A percentile compares a stretch with the other conserved stretches of the same genome.
phyloP scores from a whole-genome alignment of 805 yeast species.

The Myxozyma vanderwaltii region DNA sequence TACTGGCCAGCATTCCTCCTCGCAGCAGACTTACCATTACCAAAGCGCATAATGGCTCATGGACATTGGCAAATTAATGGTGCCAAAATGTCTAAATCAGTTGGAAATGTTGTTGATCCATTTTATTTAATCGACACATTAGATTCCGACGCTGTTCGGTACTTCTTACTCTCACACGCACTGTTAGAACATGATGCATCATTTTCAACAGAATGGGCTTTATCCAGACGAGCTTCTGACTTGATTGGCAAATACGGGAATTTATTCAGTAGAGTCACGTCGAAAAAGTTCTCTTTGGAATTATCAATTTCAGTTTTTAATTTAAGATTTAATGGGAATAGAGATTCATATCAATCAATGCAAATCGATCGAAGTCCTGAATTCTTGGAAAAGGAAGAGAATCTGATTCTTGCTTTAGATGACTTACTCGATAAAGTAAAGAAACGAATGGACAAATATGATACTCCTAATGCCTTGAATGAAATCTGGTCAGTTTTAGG shows the following conservation, averaged over 20 bases:
- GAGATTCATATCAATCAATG: not conserved
- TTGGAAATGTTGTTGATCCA: conserved; percentile 95
- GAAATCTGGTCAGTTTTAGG: conserved; percentile 55
- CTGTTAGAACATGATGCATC: conserved; percentile 77
- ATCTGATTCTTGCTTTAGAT: conserved; percentile 1
- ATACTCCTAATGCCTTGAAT: conserved; percentile 58
- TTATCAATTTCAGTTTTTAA: conserved; percentile 4
- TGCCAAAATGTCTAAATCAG: conserved; percentile 87
- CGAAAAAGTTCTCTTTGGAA: conserved; percentile 57
- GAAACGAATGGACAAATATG: conserved; percentile 43
- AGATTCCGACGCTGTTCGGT: conserved; percentile 65
- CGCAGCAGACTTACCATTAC: conserved; percentile 76
- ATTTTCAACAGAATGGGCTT: conserved; percentile 65
- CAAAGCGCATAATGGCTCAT: conserved; percentile 79
- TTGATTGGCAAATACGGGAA: conserved; percentile 84
- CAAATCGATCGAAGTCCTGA: not conserved
- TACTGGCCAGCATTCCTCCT: conserved; percentile 92
- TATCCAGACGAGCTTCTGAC: conserved; percentile 47
- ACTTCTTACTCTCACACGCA: conserved; percentile 75
- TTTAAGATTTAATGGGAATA: not conserved
- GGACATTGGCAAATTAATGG: conserved; percentile 94
- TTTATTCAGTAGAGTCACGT: conserved; percentile 70
- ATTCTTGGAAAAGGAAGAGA: conserved; percentile 2
- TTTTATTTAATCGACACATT: conserved; percentile 59
- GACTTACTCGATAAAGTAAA: not conserved